These are phyloP conservation scores for Lactarius deliciosus DNA, from an alignment of 768 basidiomycete species.

Conservation along the genomic window DNA sequence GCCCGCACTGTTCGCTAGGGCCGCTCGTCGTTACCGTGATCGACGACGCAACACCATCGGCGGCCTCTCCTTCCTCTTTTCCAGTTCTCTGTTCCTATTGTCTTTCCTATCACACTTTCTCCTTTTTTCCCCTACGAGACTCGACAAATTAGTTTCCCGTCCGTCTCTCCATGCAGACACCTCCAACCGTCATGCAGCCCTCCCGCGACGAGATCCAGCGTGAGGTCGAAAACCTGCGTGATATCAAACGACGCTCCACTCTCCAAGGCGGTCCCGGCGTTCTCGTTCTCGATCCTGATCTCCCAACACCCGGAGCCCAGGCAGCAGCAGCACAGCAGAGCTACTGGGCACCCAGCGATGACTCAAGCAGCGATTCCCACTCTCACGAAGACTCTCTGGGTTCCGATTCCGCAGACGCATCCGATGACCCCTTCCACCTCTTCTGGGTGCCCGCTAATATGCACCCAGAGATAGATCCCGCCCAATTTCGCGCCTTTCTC, in stretches of 20 bases:
- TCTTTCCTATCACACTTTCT: background rate
- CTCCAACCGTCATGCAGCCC: slow-evolving; percentile 53
- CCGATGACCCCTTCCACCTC: slow-evolving; percentile 83
- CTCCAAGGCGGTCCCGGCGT: slow-evolving; percentile 73
- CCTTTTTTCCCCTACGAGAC: background rate
- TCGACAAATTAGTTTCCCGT: too few species aligned
- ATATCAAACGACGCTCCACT: slow-evolving; percentile 80
- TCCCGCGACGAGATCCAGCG: slow-evolving; percentile 83
- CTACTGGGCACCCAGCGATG: slow-evolving; percentile 39
- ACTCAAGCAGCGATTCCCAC: slow-evolving; percentile 44
- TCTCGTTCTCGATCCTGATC: slow-evolving; percentile 87
- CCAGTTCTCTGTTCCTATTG: background rate
- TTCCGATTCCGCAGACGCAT: slow-evolving; percentile 40
- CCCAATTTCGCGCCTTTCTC: slow-evolving; percentile 92
- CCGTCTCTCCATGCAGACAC: slow-evolving; percentile 6
- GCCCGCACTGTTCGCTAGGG: background rate
- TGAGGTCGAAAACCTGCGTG: slow-evolving; percentile 82
- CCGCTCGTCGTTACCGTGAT: slow-evolving; percentile 23
- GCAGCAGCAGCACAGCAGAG: slow-evolving; percentile 39
- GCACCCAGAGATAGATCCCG: slow-evolving; percentile 97
- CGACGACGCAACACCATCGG: slow-evolving; percentile 12
- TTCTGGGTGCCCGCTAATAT: slow-evolving; percentile 98
- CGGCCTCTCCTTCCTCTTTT: background rate
- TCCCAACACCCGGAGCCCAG: slow-evolving; percentile 71
- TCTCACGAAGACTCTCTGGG: slow-evolving; percentile 45